Evolutionary conservation across 805 yeast genomes (phyloP).

Genomic region (Jamesozyma gamospora): DNA sequence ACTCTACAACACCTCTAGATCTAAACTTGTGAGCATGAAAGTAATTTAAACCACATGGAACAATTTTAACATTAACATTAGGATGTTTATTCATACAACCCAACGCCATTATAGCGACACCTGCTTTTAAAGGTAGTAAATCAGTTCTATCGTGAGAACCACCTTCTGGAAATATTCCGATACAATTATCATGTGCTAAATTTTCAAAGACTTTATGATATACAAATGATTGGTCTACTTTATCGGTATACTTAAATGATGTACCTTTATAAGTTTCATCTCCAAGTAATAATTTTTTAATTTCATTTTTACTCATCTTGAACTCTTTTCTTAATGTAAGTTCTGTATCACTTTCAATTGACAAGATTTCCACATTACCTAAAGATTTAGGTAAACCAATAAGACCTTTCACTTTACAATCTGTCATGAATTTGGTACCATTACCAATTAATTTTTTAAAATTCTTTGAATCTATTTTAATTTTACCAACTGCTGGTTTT

Average conservation of each 20-base stretch:
- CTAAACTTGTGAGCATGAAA: slow-evolving; percentile 93
- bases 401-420: slow-evolving; percentile 56
- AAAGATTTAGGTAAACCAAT: slow-evolving; percentile 67
- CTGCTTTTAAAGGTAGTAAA: slow-evolving; percentile 84
- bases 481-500: slow-evolving; percentile 53
- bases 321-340: slow-evolving; percentile 62
- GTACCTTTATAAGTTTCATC: slow-evolving; percentile 34
- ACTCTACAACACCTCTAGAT: slow-evolving; percentile 90
- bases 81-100: slow-evolving; percentile 83
- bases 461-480: slow-evolving; percentile 44
- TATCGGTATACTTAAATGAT: slow-evolving; percentile 60
- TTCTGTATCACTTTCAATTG: slow-evolving; percentile 63
- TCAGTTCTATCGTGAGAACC: slow-evolving; percentile 95
- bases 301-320: slow-evolving; percentile 37
- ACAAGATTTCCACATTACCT: slow-evolving; percentile 65
- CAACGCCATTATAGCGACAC: slow-evolving; percentile 95
- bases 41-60: slow-evolving; percentile 96
- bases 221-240: slow-evolving; percentile 77
- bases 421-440: slow-evolving; percentile 42
- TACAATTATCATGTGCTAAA: slow-evolving; percentile 64
- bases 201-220: slow-evolving; percentile 80
- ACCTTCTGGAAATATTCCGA: slow-evolving; percentile 96
- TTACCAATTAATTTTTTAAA: slow-evolving; percentile 50
- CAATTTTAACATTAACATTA: slow-evolving; percentile 68
- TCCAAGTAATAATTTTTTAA: slow-evolving; percentile 35